Conservation (phyloP, 2,329 filamentous ascomycete species). For the Pseudogymnoascus sp. region DNA sequence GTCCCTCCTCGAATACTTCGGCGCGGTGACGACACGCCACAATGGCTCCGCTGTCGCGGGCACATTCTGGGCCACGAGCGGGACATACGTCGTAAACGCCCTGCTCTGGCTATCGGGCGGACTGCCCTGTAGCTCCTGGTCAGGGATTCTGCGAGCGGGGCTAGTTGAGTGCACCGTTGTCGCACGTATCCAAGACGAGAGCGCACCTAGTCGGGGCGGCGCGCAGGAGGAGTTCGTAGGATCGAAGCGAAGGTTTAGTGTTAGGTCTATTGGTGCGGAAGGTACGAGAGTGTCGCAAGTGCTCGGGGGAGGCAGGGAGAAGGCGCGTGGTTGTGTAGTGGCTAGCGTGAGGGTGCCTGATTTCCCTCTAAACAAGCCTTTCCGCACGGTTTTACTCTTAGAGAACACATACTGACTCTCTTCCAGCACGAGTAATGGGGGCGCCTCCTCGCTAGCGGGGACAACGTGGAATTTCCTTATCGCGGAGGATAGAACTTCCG, state of each 20-base stretch:
- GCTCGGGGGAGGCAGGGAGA: neutral
- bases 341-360: slow-evolving; percentile 26
- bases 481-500: neutral
- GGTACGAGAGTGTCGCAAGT: neutral
- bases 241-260: neutral
- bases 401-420: slow-evolving; percentile 21
- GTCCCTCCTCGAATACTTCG: slow-evolving; percentile 18
- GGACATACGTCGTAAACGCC: neutral
- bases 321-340: slow-evolving; percentile 23
- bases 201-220: neutral
- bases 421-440: slow-evolving; percentile 22
- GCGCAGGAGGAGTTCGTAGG: neutral
- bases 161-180: neutral
- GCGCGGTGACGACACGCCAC: slow-evolving; percentile 11
- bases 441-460: slow-evolving; percentile 23
- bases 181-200: neutral
- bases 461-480: slow-evolving; percentile 22
- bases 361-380: slow-evolving; percentile 28
- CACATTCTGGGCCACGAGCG: neutral
- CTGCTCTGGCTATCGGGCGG: neutral
- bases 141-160: neutral
- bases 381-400: slow-evolving; percentile 25
- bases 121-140: neutral
- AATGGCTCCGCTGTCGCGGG: neutral
- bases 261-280: neutral